Conservation (phyloP, 805 yeast species). For the Schwanniomyces vanrijiae region DNA sequence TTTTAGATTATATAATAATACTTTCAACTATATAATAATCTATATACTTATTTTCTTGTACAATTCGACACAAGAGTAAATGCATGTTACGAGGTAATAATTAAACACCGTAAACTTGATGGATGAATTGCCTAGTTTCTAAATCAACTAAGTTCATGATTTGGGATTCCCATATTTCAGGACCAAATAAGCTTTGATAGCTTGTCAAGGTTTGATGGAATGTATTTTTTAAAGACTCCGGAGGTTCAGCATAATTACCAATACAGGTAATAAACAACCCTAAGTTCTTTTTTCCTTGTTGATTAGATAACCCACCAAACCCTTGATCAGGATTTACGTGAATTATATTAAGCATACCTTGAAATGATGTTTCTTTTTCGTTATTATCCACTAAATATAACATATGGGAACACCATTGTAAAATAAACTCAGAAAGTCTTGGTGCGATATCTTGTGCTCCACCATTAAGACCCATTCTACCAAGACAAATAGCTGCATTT, state of each 20-base stretch:
- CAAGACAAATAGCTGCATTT: conserved; percentile 86
- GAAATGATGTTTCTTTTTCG: conserved; percentile 85
- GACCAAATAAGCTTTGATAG: conserved; percentile 50
- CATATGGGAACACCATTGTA: conserved; percentile 72
- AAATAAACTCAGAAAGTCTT: conserved; percentile 55
- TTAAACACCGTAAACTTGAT: conserved; percentile 18
- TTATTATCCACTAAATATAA: conserved; percentile 69
- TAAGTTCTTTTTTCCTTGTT: conserved; percentile 47
- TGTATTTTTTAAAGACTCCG: conserved; percentile 40
- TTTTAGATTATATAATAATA: not conserved
- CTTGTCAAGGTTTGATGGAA: conserved; percentile 47
- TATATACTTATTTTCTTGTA: not conserved
- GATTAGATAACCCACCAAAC: conserved; percentile 46
- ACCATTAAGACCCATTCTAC: conserved; percentile 75
- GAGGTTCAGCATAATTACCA: conserved; percentile 53
- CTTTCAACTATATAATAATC: not conserved
- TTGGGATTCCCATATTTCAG: conserved; percentile 30
- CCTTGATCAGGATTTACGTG: conserved; percentile 63
- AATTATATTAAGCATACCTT: conserved; percentile 76
- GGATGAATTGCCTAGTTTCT: conserved; percentile 24
- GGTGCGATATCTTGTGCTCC: conserved; percentile 52
- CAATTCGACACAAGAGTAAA: not conserved
- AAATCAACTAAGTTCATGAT: conserved; percentile 31
- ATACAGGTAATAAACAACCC: conserved; percentile 59
- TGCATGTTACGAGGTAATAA: not conserved